Base-by-base conservation (phyloP, 345 rosid species). In the Melaleuca quinquenervia region DNA sequence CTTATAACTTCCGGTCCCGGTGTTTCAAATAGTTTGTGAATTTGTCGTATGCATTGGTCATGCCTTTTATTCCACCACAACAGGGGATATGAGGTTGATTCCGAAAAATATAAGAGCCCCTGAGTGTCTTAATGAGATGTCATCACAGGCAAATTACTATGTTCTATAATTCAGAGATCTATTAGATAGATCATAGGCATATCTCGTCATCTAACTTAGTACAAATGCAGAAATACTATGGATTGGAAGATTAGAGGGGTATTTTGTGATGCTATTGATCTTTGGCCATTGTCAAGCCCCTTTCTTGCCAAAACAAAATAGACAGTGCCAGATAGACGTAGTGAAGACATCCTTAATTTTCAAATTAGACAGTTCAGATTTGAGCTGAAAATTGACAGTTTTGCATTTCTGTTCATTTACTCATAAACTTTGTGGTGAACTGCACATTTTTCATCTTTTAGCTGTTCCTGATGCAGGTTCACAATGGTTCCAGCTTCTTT, bases 401-500 rank as follows among this genome's bases (percentile, higher is more conserved):
- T 9, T 18, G 32, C 12, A 18, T 4, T 8, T 36, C 78, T 36
- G 26, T 70, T 70, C 78, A 70, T 70, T 70, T 70, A 36, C 48
- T 70, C 45, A 70, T 36, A 32, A 64, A 32, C 45, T 32, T 32
- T 64, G 78, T 32, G 78, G 45, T 64, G 45, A 45, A 64, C 78
- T 32, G 44, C 78, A 64, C 44, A 16, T 20, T 64, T 24, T 70
- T 70, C 78, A 70, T 36, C 24, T 32, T 70, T 70, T 18, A 70
- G 78, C 45, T 70, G 78, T 70, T 70, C 78, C 48, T 70, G 78
- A 70, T 70, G 78, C 78, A 70, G 99, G 99, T 89, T 90, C 84
- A 95, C 98, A 11, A 94, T 96, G 98, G 91, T 96, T 53, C 98
- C 98, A 12, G 95, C 96, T 86, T 95, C 98, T 82, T 54, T 96